Evolutionary conservation across 352 stramenopile genomes (phyloP), one percentile per base, ranked within the genome.

Genomic region (Thalassiosira exigua): DNA sequence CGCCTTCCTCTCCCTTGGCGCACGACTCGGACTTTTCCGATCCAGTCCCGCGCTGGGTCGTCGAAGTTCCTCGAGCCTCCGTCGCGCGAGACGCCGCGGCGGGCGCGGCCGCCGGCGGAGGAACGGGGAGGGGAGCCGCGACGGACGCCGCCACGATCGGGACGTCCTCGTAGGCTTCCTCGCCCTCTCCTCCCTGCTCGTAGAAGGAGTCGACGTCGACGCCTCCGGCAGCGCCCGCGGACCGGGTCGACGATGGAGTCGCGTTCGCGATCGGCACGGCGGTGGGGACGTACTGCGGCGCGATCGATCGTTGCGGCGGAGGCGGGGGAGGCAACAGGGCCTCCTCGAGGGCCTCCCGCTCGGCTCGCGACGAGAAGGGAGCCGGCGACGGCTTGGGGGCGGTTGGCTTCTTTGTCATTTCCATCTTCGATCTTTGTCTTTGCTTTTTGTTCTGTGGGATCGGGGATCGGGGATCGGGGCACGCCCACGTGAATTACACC

Each of bases 351-450:
- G 11, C 39, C 39, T 65, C 56, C 17, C 56, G 27, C 29, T 65
- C 56, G 33, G 29, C 17, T 1, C 14, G n/a, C 0, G 56, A 65
- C 17, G 33, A 12, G 42, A 65, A 65, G 29, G 56, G 56, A 24
- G 50, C 14, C 50, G 50, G 50, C 24, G 56, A 46, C 42, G 56
- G 56, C 56, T 53, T 12, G 5, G 39, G 27, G 29, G 14, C 12
- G 9, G 27, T 65, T 22, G 27, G 21, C 42, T 12, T 24, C 21
- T 57, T 57, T 12, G 50, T 27, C 56, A 65, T 65, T 32, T 65
- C 56, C 56, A 65, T 65, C 42, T n/a, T 65, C 27, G 9, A 21
- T 42, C 21, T 57, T 11, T 19, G 11, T 19, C 21, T 57, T 14
- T 57, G 50, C 50, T 57, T 57, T 19, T 57, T 12, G 12, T 11